Percentiles rank a stretch among this genome's conserved stretches.
Evolutionary conservation across 768 basidiomycete species (phyloP).

Genomic region (Auricularia cornea): DNA sequence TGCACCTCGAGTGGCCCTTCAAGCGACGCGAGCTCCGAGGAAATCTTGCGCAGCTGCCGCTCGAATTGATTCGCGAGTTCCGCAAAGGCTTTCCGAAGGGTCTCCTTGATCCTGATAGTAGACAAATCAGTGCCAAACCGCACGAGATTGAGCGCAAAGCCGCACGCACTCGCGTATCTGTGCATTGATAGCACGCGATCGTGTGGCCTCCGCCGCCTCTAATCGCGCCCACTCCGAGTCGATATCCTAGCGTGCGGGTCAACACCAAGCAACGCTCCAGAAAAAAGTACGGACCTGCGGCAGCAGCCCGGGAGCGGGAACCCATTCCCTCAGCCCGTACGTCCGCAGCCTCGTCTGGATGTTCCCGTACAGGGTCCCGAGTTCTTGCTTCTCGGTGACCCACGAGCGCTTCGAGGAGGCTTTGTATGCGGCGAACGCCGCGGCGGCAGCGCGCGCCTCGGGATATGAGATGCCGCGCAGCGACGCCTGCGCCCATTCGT

Average conservation of each 20-base stretch:
- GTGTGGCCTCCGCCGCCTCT: slow-evolving; percentile 61
- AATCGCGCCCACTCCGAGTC: slow-evolving; percentile 71
- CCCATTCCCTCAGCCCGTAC: slow-evolving; percentile 78
- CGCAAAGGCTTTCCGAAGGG: slow-evolving; percentile 68
- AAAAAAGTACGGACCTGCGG: background rate
- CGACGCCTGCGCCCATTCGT: slow-evolving; percentile 55
- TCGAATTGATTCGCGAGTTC: slow-evolving; percentile 71
- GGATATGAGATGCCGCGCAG: slow-evolving; percentile 66
- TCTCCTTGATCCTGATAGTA: slow-evolving; percentile 70
- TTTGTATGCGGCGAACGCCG: slow-evolving; percentile 72
- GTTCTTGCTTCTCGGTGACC: slow-evolving; percentile 85
- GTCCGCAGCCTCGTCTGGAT: slow-evolving; percentile 91
- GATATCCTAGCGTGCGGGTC: slow-evolving; percentile 41
- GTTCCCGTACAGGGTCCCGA: slow-evolving; percentile 82
- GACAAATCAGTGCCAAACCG: background rate
- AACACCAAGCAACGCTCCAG: slow-evolving; percentile 8
- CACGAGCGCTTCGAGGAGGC: slow-evolving; percentile 76
- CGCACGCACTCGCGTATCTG: slow-evolving; percentile 72
- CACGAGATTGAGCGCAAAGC: background rate
- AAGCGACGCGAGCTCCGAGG: slow-evolving; percentile 62
- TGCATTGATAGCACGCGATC: slow-evolving; percentile 79
- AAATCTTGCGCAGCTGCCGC: slow-evolving; percentile 53
- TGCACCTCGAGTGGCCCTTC: slow-evolving; percentile 76
- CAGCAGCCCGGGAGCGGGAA: slow-evolving; percentile 59
- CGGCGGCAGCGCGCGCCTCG: slow-evolving; percentile 71